Evolutionary conservation across 1,284 basidiomycete genomes (phyloP).

Genomic region (Tilletia horrida): DNA sequence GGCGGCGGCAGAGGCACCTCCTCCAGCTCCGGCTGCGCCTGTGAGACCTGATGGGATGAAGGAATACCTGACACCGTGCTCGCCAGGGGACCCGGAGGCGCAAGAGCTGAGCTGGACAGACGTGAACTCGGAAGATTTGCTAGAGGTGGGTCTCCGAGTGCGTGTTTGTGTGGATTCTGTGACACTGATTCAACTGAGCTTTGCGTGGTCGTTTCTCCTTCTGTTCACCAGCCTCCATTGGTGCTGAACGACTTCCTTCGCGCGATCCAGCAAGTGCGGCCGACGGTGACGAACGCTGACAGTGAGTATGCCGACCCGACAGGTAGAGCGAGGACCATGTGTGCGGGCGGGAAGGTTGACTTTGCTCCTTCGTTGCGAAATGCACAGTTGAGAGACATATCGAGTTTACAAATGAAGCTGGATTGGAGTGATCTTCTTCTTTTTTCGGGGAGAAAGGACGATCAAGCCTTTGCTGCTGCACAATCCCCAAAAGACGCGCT

Average conservation of each 20-base stretch:
- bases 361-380: background rate
- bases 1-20: background rate
- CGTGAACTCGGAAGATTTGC: conserved; percentile 80
- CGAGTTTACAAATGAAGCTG: conserved; percentile 80
- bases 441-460: no score
- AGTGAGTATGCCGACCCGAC: conserved; percentile 57
- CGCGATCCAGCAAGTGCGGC: conserved; percentile 74
- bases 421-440: conserved; percentile 52
- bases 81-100: conserved; percentile 81
- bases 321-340: background rate
- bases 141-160: conserved; percentile 70
- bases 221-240: conserved; percentile 28
- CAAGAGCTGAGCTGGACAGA: conserved; percentile 91
- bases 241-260: conserved; percentile 73
- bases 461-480: no score
- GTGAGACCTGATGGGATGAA: conserved; percentile 60
- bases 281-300: conserved; percentile 85
- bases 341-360: background rate
- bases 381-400: conserved; percentile 68
- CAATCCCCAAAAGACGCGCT: no score
- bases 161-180: conserved; percentile 58
- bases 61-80: conserved; percentile 76
- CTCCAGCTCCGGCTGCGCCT: background rate
- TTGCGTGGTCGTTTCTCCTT: background rate
- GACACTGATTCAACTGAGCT: background rate